These are phyloP conservation scores for Penicillium daleae DNA, from an alignment of 495 filamentous ascomycete genomes.

Conservation along the genomic window DNA sequence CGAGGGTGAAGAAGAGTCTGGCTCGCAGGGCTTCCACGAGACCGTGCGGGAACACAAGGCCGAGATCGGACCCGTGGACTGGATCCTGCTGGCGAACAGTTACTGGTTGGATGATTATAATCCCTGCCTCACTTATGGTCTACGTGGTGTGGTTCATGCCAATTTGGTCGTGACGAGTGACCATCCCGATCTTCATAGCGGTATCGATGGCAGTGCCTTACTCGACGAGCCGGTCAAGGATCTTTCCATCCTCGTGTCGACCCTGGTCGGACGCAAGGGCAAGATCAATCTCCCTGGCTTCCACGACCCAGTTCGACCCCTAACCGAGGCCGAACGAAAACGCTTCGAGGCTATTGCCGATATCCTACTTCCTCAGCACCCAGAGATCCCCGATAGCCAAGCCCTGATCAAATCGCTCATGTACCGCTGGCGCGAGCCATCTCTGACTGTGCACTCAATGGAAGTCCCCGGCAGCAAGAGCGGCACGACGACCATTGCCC, in stretches of 20 bases:
- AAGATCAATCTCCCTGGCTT: slow-evolving; percentile 72
- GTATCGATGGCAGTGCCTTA: slow-evolving; percentile 88
- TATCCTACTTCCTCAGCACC: slow-evolving; percentile 71
- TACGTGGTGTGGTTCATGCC: slow-evolving; percentile 93
- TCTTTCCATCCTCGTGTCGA: slow-evolving; percentile 77
- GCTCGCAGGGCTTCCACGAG: slow-evolving; percentile 84
- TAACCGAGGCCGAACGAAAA: slow-evolving; percentile 75
- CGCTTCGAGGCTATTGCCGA: slow-evolving; percentile 83
- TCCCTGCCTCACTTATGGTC: slow-evolving; percentile 92
- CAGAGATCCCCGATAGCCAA: slow-evolving; percentile 66
- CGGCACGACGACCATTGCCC: slow-evolving; percentile 86
- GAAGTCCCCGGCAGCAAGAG: slow-evolving; percentile 64
- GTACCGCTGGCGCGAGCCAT: slow-evolving; percentile 94
- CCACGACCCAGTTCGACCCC: slow-evolving; percentile 76
- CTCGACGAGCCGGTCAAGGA: slow-evolving; percentile 91
- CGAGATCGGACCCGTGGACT: slow-evolving; percentile 88
- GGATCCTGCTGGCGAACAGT: slow-evolving; percentile 92
- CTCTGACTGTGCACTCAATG: slow-evolving; percentile 89
- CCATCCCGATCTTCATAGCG: slow-evolving; percentile 89
- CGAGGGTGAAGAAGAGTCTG: slow-evolving; percentile 96
- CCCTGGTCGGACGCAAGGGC: slow-evolving; percentile 67
- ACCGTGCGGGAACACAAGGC: slow-evolving; percentile 76
- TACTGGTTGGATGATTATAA: slow-evolving; percentile 98
- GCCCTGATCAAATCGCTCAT: slow-evolving; percentile 77
- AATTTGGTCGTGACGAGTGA: slow-evolving; percentile 83